Evolutionary conservation across 768 basidiomycete species (phyloP), one percentile per base, ranked within the genome.

Genomic region (Russula olivacea): DNA sequence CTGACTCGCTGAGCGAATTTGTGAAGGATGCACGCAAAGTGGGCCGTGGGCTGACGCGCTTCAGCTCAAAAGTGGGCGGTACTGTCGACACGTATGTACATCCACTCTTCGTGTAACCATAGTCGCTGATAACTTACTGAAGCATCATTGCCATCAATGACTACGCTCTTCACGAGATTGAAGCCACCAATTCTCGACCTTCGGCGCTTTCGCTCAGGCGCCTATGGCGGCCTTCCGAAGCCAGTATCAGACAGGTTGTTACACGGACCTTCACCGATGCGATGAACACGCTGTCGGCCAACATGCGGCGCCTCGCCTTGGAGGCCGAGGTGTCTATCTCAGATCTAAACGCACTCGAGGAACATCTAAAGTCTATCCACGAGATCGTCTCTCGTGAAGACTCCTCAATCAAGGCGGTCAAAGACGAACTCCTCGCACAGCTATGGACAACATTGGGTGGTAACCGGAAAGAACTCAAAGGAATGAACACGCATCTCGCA

Each of bases 71-170:
- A 69, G 81, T 91, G n/a, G 80, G 82, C 40, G 87, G 88, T 38
- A 82, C 88, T 0, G 85, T 91, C 1, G 90, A 92, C 64, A 83
- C 75, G 89, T 89, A 60, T 70, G 84, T 73, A 1, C 8, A 43
- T 47, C 17, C 0, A n/a, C 45, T 51, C 32, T 59, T 10, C 43
- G 25, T 23, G 15, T 15, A 34, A 41, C 2, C 25, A 32, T 30
- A 12, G 34, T 9, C 23, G 17, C 40, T 61, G 23, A 64, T 10
- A 34, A 40, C 55, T 4, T 36, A 51, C 34, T 21, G 7, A 28
- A 91, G 88, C 50, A 83, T 91, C 68, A 79, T 88, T 74, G 87
- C 89, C 0, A 78, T 89, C 55, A 91, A 89, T 64, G 85, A 84
- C 59, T 84, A 87, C 67, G 90, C 87, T 1, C 75, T 89, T 55